Percentiles rank a stretch among this genome's conserved stretches.
Evolutionary conservation across 202 grass and related monocot genomes (phyloP).

Genomic region (Cymbopogon flexuosus): DNA sequence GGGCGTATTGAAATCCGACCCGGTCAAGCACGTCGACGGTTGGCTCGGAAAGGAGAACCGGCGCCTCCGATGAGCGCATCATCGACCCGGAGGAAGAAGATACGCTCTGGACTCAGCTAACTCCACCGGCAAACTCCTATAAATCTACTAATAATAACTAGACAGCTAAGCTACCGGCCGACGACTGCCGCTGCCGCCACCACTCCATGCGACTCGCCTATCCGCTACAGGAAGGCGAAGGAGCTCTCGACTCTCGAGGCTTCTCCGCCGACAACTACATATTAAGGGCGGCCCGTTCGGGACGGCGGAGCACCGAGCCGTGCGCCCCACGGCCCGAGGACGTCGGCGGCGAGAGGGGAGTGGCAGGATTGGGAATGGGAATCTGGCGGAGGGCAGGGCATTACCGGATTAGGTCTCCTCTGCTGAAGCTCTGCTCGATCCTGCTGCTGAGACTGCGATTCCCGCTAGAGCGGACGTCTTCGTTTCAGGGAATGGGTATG

Average conservation of each 20-base stretch:
- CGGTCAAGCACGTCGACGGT: too few relatives aligned
- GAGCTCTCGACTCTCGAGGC: neutral
- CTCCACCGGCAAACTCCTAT: neutral
- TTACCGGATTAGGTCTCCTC: conserved; percentile 15
- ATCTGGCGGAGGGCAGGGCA: conserved; percentile 5
- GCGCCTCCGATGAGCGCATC: neutral
- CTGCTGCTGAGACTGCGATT: neutral
- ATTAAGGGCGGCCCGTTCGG: neutral
- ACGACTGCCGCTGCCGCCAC: neutral
- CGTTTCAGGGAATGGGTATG: conserved; percentile 4
- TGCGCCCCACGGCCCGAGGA: neutral
- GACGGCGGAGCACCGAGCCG: neutral
- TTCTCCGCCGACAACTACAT: neutral
- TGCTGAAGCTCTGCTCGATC: neutral
- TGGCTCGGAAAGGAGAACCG: too few relatives aligned
- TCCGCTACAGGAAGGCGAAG: neutral
- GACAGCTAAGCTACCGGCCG: neutral
- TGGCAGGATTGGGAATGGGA: conserved; percentile 37
- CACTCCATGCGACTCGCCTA: neutral
- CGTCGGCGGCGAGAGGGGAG: neutral
- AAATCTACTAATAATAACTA: neutral
- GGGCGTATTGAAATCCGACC: too few relatives aligned
- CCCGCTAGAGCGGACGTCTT: neutral
- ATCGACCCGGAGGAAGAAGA: neutral
- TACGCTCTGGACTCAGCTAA: neutral